Percentiles rank a stretch among this genome's conserved stretches.
Conservation (phyloP, 2,329 filamentous ascomycete genomes). For the Chaetomium strumarium region DNA sequence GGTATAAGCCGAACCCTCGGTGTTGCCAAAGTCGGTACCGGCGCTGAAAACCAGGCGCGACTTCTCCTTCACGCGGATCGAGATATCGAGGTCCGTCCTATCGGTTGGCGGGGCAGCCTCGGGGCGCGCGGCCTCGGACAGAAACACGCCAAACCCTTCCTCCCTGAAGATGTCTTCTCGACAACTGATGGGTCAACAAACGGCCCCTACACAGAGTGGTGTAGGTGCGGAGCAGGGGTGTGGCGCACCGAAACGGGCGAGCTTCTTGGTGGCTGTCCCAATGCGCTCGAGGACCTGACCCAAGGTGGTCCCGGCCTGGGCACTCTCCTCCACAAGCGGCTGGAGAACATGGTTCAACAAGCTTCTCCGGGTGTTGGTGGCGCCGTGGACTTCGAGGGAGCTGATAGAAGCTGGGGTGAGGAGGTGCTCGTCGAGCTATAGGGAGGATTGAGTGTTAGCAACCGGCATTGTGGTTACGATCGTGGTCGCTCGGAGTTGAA, state of each 20-base stretch:
- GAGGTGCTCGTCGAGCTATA: slow-evolving; percentile 71
- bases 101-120: slow-evolving; percentile 62
- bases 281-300: slow-evolving; percentile 71
- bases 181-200: background rate
- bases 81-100: slow-evolving; percentile 74
- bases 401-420: slow-evolving; percentile 84
- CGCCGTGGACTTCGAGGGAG: slow-evolving; percentile 76
- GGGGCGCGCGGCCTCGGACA: slow-evolving; percentile 66
- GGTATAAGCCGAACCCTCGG: slow-evolving; percentile 88
- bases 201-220: background rate
- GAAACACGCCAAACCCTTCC: slow-evolving; percentile 71
- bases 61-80: slow-evolving; percentile 71
- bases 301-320: slow-evolving; percentile 66
- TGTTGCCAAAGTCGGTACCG: slow-evolving; percentile 88
- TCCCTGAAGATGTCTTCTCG: slow-evolving; percentile 75
- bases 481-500: background rate
- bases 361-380: slow-evolving; percentile 70
- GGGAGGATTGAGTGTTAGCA: slow-evolving; percentile 3
- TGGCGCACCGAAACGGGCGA: slow-evolving; percentile 68
- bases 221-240: background rate
- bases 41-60: slow-evolving; percentile 84
- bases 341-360: slow-evolving; percentile 80
- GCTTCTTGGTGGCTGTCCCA: slow-evolving; percentile 63
- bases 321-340: slow-evolving; percentile 66
- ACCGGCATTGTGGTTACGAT: background rate